Base-by-base conservation (phyloP, 306 rosid genomes). In the Cucurbita maxima region DNA sequence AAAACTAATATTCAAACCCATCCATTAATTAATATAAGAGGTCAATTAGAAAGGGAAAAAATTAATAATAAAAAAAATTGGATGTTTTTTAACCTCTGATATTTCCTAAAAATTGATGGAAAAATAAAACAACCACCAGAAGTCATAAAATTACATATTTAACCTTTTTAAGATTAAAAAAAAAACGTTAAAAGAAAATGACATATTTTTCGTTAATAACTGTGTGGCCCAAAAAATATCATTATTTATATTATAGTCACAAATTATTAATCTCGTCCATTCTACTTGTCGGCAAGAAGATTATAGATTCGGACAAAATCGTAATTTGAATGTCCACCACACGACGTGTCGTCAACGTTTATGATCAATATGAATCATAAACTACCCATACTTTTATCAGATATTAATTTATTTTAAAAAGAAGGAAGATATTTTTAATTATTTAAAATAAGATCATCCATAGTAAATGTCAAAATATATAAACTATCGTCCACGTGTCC, bases 311-410 rank as follows among this genome's bases (percentile, higher is more conserved):
- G 38, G 54, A 67, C 72, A 67, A 67, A 6, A 6, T 66, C 48
- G 45, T 16, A 15, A 60, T 54, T 54, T 30, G 34, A 30, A 1
- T 3, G 34, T 30, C 34, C 14, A 8, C 20, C 4, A 38, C n/a
- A 20, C 72, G 72, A 66, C 72, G 72, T 67, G 55, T 67, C 53
- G 72, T 67, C 55, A 20, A 45, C 72, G 10, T 10, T 18, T 64
- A 43, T 64, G 6, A 5, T 66, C 53, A 4, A 43, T 38, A 38
- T 18, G 0, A 10, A 41, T 8, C 25, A 43, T 38, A 16, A 16
- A 62, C 30, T 3, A 36, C 12, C 67, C 19, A 60, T 3, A 7
- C 45, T 4, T 61, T 37, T 61, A 37, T 61, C 25, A 38, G 8
- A 8, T 37, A 14, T 11, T 30, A 16, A 25, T 25, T 25, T 25